These are phyloP conservation scores for Petunia hybrid DNA, from an alignment of 305 asterid genomes.

Conservation along the genomic window DNA sequence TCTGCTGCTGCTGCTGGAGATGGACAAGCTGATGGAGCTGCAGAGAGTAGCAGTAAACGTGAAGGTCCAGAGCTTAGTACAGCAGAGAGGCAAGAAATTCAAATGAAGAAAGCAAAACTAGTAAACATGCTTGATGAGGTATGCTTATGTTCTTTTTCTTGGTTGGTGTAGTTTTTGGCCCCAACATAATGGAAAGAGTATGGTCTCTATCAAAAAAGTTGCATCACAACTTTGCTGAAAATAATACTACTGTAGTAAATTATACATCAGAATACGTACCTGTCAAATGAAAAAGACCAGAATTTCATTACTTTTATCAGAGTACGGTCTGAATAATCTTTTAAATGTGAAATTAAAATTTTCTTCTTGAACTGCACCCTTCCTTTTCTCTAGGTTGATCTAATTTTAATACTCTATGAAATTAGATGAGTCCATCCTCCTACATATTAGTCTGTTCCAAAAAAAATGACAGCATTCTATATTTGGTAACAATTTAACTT, in stretches of 20 bases:
- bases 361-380: background rate
- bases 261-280: constrained; percentile 34
- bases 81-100: constrained; percentile 87
- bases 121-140: constrained; percentile 99
- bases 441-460: no score
- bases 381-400: no score
- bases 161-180: constrained; percentile 18
- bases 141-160: background rate
- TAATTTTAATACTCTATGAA: no score
- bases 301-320: constrained; percentile 45
- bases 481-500: no score
- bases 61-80: constrained; percentile 71
- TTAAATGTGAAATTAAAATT: background rate
- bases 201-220: constrained; percentile 45
- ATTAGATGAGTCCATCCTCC: no score
- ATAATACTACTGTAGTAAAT: background rate
- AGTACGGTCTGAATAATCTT: constrained; percentile 29
- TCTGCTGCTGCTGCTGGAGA: constrained; percentile 43
- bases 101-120: constrained; percentile 91
- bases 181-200: constrained; percentile 33
- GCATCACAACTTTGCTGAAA: constrained; percentile 36
- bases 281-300: constrained; percentile 42
- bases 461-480: no score
- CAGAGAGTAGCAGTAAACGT: constrained; percentile 42
- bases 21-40: constrained; percentile 48